Evolutionary conservation across 2,329 filamentous ascomycete species (phyloP).

Genomic region (Botrytis byssoidea): DNA sequence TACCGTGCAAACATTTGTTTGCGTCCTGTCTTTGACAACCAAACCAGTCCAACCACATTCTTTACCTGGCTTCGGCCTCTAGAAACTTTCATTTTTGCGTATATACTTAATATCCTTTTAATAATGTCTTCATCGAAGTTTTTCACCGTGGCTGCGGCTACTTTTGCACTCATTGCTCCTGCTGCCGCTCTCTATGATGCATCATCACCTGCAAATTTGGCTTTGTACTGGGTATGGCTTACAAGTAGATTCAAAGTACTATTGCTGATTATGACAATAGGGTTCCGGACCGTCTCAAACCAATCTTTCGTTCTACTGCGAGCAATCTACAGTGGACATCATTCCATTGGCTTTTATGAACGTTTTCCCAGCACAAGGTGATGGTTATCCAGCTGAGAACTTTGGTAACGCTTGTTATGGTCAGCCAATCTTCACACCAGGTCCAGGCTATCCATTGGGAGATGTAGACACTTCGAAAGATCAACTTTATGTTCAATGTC

Average conservation of each 20-base stretch:
- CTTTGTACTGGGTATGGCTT: constrained; percentile 44
- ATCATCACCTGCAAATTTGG: constrained; percentile 43
- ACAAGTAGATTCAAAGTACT: not conserved
- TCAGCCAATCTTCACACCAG: constrained; percentile 38
- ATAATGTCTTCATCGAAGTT: constrained; percentile 38
- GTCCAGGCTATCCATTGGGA: constrained; percentile 29
- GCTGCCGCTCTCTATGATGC: constrained; percentile 37
- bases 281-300: constrained; percentile 44
- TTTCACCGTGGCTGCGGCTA: constrained; percentile 30
- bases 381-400: constrained; percentile 44
- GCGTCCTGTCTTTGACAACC: constrained; percentile 39
- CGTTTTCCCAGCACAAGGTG: constrained; percentile 44
- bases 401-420: constrained; percentile 45
- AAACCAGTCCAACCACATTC: constrained; percentile 34
- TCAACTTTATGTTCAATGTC: constrained; percentile 40
- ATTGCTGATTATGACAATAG: constrained; percentile 32
- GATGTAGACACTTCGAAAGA: constrained; percentile 39
- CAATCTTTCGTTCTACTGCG: constrained; percentile 42
- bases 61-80: constrained; percentile 26
- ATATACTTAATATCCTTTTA: constrained; percentile 27
- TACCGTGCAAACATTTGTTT: constrained; percentile 39
- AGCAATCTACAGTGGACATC: constrained; percentile 43
- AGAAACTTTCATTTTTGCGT: constrained; percentile 18
- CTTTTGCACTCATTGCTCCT: constrained; percentile 33
- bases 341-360: constrained; percentile 47